phyloP scores from a whole-genome alignment of 768 basidiomycete species.

The Suillus bovinus region DNA sequence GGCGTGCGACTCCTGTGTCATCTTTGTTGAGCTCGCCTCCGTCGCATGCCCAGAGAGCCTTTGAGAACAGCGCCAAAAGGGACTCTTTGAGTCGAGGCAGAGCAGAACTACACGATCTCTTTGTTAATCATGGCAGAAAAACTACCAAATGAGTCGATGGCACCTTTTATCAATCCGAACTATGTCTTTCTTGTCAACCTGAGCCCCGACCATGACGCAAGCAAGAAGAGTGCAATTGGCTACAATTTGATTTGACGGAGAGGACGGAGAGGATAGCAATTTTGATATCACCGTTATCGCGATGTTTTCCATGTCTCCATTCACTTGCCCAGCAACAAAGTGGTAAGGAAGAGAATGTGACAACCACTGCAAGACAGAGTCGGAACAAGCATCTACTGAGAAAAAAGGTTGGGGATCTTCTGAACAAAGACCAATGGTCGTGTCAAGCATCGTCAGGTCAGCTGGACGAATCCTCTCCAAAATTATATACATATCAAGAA shows the following conservation, averaged over 20 bases:
- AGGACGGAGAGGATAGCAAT: neutral
- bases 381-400: too few species aligned
- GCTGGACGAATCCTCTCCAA: rapidly evolving
- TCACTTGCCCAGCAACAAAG: neutral
- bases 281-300: neutral
- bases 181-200: neutral
- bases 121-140: neutral
- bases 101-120: neutral
- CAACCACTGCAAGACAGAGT: neutral
- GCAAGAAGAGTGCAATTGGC: neutral
- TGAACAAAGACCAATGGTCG: neutral
- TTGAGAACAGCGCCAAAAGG: neutral
- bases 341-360: neutral
- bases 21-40: neutral
- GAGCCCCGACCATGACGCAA: neutral
- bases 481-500: neutral
- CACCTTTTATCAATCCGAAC: neutral
- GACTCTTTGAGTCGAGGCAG: neutral
- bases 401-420: too few species aligned
- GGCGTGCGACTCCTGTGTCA: neutral
- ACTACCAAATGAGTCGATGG: neutral
- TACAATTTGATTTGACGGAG: neutral
- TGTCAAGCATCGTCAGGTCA: neutral
- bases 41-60: neutral
- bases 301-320: neutral